Evolutionary conservation across 176 grass and related monocot genomes (phyloP).

Genomic region (Eleusine indica): DNA sequence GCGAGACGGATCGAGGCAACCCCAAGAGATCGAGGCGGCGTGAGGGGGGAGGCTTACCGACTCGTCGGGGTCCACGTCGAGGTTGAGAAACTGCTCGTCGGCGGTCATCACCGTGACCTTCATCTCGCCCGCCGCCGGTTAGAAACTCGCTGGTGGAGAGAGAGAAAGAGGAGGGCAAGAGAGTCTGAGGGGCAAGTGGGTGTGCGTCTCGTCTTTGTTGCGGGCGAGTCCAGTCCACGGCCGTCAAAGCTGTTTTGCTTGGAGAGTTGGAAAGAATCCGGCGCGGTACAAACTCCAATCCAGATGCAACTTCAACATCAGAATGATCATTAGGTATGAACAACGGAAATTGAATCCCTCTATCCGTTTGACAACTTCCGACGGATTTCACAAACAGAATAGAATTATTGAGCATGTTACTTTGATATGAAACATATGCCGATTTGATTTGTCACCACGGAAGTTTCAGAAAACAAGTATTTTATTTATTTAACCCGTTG

Average conservation of each 20-base stretch:
- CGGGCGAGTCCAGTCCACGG: neutral
- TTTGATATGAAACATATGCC: too few relatives aligned
- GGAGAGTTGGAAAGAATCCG: constrained; percentile 8
- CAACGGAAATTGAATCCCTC: too few relatives aligned
- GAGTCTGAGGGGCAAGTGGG: neutral
- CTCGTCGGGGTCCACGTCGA: constrained; percentile 88
- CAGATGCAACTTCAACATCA: too few relatives aligned
- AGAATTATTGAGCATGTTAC: too few relatives aligned
- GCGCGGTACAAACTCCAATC: neutral
- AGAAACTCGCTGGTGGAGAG: neutral
- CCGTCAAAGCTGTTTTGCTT: constrained; percentile 10
- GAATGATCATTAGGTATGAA: too few relatives aligned
- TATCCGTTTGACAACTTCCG: too few relatives aligned
- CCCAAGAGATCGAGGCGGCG: constrained; percentile 10
- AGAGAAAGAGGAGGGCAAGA: neutral
- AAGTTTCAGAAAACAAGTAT: too few relatives aligned
- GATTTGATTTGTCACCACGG: too few relatives aligned
- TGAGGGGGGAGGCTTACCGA: constrained; percentile 50
- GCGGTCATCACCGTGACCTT: constrained; percentile 92
- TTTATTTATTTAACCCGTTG: too few relatives aligned
- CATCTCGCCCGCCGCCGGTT: constrained; percentile 53
- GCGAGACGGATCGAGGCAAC: neutral
- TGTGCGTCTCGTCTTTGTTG: neutral
- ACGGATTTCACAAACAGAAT: too few relatives aligned
- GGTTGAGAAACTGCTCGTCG: constrained; percentile 82